These are phyloP conservation scores for Beauveria medogensis DNA, from an alignment of 2,329 filamentous ascomycete genomes.

Conservation along the genomic window DNA sequence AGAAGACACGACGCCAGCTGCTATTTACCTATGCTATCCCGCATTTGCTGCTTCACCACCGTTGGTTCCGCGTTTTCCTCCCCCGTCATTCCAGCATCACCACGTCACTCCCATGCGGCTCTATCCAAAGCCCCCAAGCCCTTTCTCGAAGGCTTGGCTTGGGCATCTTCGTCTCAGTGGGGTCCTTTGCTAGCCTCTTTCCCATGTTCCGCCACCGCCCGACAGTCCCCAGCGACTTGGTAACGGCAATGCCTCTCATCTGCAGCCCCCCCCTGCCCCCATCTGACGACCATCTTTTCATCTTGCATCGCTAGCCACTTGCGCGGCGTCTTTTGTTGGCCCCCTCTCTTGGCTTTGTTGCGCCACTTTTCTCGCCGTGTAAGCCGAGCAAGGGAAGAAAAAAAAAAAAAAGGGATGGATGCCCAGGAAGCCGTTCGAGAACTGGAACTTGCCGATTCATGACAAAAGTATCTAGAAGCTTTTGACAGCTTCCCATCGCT, in stretches of 20 bases:
- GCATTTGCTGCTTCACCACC: no score
- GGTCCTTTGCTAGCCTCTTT: neutral
- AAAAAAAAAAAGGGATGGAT: neutral
- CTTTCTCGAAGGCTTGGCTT: neutral
- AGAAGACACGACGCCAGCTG: no score
- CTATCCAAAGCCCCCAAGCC: neutral
- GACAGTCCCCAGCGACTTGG: neutral
- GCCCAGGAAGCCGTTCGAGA: no score
- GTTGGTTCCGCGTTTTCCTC: no score
- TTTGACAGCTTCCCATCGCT: no score
- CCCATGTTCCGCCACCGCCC: neutral
- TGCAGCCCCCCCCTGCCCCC: neutral
- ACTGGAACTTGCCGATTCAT: no score
- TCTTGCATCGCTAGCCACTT: conserved; percentile 1
- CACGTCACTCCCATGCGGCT: neutral
- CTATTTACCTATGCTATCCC: no score
- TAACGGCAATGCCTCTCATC: neutral
- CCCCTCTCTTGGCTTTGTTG: neutral
- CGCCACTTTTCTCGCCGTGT: conserved; percentile 6
- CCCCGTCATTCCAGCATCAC: no score
- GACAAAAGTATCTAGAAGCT: no score
- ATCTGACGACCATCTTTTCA: neutral
- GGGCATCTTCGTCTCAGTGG: neutral
- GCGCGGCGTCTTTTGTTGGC: neutral
- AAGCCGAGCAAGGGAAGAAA: neutral